A percentile compares a stretch with the other conserved stretches of the same genome.
phyloP scores from a whole-genome alignment of 2,329 filamentous ascomycete species.

The Chaetothyriales sp. region DNA sequence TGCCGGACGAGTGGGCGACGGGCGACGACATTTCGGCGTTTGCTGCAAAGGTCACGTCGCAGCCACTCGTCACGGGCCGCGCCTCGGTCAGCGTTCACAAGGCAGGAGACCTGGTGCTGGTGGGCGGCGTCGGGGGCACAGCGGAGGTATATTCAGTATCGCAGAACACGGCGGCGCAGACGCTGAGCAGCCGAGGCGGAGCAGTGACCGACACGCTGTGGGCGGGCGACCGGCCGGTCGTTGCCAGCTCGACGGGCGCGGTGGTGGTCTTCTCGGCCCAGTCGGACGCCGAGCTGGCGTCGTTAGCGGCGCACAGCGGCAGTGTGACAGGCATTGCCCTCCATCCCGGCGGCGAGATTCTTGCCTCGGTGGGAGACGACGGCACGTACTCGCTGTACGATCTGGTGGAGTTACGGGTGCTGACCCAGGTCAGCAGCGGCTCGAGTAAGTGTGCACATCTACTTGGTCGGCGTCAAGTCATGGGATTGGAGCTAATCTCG shows the following conservation, averaged over 20 bases:
- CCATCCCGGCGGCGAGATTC: conserved; percentile 68
- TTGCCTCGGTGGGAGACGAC: conserved; percentile 79
- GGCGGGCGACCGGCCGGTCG: conserved; percentile 51
- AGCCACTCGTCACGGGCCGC: conserved; percentile 47
- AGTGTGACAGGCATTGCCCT: conserved; percentile 62
- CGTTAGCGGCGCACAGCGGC: conserved; percentile 70
- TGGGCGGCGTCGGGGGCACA: conserved; percentile 62
- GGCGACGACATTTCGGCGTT: conserved; percentile 54
- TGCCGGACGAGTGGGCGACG: conserved; percentile 75
- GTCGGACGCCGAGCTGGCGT: conserved; percentile 52
- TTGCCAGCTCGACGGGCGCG: conserved; percentile 61
- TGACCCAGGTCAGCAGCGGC: conserved; percentile 68
- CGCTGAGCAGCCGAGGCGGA: conserved; percentile 33
- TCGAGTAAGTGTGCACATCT: conserved; percentile 46
- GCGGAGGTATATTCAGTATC: conserved; percentile 67
- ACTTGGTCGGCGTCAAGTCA: neutral
- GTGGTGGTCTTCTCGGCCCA: conserved; percentile 60
- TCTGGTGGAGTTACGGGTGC: conserved; percentile 49
- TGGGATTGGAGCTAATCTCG: conserved; percentile 4
- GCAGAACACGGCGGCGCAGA: conserved; percentile 59
- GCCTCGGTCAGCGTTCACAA: conserved; percentile 45
- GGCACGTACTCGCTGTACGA: conserved; percentile 92
- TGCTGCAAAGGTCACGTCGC: conserved; percentile 39
- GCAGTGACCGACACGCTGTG: conserved; percentile 52
- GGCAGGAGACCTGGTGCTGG: conserved; percentile 52